Evolutionary conservation across 2,329 filamentous ascomycete species (phyloP), one percentile per base, ranked within the genome.

Genomic region (Nannizziopsis arthrosporioides): DNA sequence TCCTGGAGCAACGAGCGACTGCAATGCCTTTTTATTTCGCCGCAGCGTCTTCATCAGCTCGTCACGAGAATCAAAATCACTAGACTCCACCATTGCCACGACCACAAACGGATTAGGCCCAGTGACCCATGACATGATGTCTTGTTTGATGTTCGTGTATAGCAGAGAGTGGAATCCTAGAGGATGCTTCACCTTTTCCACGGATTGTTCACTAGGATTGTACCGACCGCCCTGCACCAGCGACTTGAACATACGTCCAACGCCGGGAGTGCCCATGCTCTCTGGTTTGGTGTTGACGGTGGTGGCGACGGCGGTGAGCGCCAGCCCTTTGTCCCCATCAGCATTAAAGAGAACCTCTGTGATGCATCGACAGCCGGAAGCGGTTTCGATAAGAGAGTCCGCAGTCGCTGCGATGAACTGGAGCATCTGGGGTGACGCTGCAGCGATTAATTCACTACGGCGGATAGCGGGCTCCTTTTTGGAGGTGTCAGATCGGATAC

Each of bases 171-270:
- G 80, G 63, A 98, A 98, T 43, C 81, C 76, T 48, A 96, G 73
- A 6, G 85, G 76, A 12, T 88, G 87, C 42, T 88, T 80, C 1
- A 84, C 75, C 17, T 80, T 77, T 58, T 84, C 76, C 39, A 92
- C 68, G 48, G 74, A 79, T 66, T 87, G 87, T 1, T 78, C 74
- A 38, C 74, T 74, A 52, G 79, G 78, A 66, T 96, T 87, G 62
- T 85, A 98, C 50, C 80, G 81, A 19, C 93, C 92, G 37, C 92
- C 92, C 47, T 87, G 82, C 18, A 95, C 88, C 6, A 98, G 76
- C 0, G 84, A 84, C 71, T 94, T 95, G 59, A 96, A 76, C 81
- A 95, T 84, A 51, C 87, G 82, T 12, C 85, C 87, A 36, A 80
- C 84, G 19, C 71, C 73, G 7, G 82, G 78, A 2, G 76, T 74